Base-by-base conservation (phyloP, 1,284 basidiomycete genomes). In the Afroboletus lepidellus region DNA sequence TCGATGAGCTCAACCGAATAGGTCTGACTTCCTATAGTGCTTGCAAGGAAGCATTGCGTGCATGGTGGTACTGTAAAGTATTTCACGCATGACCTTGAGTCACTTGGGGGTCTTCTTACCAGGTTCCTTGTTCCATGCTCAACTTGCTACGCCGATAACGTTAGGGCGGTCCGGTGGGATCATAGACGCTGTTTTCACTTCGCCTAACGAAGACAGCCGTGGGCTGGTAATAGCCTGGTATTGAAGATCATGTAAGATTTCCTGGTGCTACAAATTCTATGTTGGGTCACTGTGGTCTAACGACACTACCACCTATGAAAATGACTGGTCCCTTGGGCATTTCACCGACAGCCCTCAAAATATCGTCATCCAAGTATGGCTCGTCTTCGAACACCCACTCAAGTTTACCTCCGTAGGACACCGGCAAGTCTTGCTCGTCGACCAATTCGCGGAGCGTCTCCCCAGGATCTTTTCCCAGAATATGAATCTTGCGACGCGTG, bases 211-310 rank as follows among this genome's bases (percentile, higher is more conserved):
- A 57, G 90, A 93, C 43, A 82, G 80, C 21, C 84, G 83, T 38
- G 83, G 84, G 15, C 81, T n/a, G 87, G 11, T 68, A n/a, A n/a
- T n/a, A n/a, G n/a, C n/a, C n/a, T n/a, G n/a, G n/a, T 98, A 8
- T 73, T 99, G 46, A 87, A 84, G 63, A 92, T 97, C 58, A 84
- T 99, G 60, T 90, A 94, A 62, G 94, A 95, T 49, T 97, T 96
- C 67, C 71, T 98, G 41, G 71, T 86, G n/a, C n/a, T n/a, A n/a
- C n/a, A n/a, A n/a, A n/a, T n/a, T n/a, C n/a, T n/a, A n/a, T n/a
- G n/a, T n/a, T n/a, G n/a, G 30, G 13, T 30, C 5, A 8, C 42
- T 55, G 57, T 34, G 61, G 60, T 33, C 48, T 58, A 9, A 58
- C 48, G 23, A 72, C 69, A n/a, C 60, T 61, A 11, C 78, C 82